Evolutionary conservation across 73 alveolate genomes (phyloP).

Genomic region (Breviolum minutum): DNA sequence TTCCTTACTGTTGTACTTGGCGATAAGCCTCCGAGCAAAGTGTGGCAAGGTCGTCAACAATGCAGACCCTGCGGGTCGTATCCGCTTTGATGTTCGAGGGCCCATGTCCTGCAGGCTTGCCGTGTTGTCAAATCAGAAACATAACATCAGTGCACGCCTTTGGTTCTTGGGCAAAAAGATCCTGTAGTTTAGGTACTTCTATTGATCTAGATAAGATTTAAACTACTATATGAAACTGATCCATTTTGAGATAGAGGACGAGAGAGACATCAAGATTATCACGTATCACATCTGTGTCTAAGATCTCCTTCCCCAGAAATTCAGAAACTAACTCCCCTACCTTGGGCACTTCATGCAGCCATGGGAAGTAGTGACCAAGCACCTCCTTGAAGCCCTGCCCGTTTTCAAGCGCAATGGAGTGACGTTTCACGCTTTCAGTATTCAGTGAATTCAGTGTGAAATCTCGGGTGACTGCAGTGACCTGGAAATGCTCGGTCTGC

Average conservation of each 20-base stretch:
- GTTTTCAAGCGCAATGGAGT: background rate
- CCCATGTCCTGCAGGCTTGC: background rate
- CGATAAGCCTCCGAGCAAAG: conserved; percentile 52
- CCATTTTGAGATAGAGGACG: too few species aligned
- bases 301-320: background rate
- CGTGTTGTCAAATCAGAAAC: background rate
- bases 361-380: conserved; percentile 61
- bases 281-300: background rate
- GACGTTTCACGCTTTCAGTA: background rate
- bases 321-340: background rate
- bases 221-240: too few species aligned
- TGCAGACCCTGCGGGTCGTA: background rate
- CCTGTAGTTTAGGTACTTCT: too few species aligned
- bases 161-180: background rate
- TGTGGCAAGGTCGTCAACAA: conserved; percentile 68
- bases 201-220: too few species aligned
- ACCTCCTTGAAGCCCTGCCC: conserved; percentile 71
- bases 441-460: background rate
- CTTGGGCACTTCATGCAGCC: conserved; percentile 49
- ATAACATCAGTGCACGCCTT: background rate
- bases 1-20: conserved; percentile 75
- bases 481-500: conserved; percentile 63
- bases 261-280: background rate
- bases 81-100: background rate
- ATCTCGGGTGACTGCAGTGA: background rate